Conservation (phyloP, 805 yeast genomes). For the Maudiozyma turicensis region DNA sequence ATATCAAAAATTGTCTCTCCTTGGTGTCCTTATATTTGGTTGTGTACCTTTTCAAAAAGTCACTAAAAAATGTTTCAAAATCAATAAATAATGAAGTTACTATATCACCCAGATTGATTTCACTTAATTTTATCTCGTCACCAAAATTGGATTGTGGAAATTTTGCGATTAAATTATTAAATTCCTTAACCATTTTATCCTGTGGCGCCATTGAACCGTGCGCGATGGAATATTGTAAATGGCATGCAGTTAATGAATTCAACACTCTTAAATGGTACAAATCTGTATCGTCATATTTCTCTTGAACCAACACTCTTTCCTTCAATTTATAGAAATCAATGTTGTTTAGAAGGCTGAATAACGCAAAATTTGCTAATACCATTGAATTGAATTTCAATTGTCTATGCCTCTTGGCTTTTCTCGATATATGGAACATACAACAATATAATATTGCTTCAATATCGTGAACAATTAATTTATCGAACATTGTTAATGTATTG, state of each 20-base stretch:
- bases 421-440: slow-evolving; percentile 43
- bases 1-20: slow-evolving; percentile 6
- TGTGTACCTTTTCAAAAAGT: slow-evolving; percentile 9
- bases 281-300: slow-evolving; percentile 31
- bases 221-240: slow-evolving; percentile 42
- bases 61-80: slow-evolving; percentile 19
- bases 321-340: slow-evolving; percentile 37
- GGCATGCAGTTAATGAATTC: slow-evolving; percentile 43
- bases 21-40: neutral
- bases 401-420: slow-evolving; percentile 37
- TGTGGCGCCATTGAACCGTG: slow-evolving; percentile 31
- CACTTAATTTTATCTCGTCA: slow-evolving; percentile 45
- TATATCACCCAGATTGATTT: slow-evolving; percentile 35
- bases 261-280: slow-evolving; percentile 45
- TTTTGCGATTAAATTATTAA: slow-evolving; percentile 36
- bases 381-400: slow-evolving; percentile 46
- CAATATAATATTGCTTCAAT: slow-evolving; percentile 50
- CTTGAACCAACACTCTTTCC: slow-evolving; percentile 26
- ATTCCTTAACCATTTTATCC: slow-evolving; percentile 24
- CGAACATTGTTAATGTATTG: slow-evolving; percentile 38
- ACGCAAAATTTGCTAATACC: slow-evolving; percentile 42
- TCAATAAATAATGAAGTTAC: slow-evolving; percentile 22
- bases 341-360: slow-evolving; percentile 40
- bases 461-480: slow-evolving; percentile 49
- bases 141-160: slow-evolving; percentile 44